These are phyloP conservation scores for Candida mesenterica DNA, from an alignment of 1,139 yeast species.

Conservation along the genomic window DNA sequence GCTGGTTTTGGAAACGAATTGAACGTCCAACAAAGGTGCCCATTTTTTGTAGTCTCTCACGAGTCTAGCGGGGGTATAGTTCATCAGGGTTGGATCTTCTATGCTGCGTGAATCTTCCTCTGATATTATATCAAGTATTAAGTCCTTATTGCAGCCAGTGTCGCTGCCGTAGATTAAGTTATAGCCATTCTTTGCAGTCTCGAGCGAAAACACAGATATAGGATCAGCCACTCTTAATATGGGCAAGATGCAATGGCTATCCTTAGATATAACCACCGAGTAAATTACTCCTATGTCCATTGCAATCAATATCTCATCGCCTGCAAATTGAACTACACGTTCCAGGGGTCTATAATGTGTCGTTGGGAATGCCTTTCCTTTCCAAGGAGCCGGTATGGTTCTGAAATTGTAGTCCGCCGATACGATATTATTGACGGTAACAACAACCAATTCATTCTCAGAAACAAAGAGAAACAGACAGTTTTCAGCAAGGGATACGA, in stretches of 20 bases:
- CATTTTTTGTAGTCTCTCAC: slow-evolving; percentile 41
- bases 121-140: slow-evolving; percentile 19
- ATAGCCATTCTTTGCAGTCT: slow-evolving; percentile 18
- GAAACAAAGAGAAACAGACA: slow-evolving; percentile 36
- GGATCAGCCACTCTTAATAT: slow-evolving; percentile 30
- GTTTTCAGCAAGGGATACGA: slow-evolving; percentile 33
- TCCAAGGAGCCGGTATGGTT: slow-evolving; percentile 16
- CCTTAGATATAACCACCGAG: slow-evolving; percentile 20
- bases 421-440: slow-evolving; percentile 44
- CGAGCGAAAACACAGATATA: slow-evolving; percentile 34
- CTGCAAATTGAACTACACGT: slow-evolving; percentile 11
- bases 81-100: slow-evolving; percentile 9
- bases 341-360: slow-evolving; percentile 28
- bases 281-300: slow-evolving; percentile 43
- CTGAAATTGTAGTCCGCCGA: slow-evolving; percentile 45
- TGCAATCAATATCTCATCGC: slow-evolving; percentile 39
- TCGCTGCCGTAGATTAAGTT: slow-evolving; percentile 33
- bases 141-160: slow-evolving; percentile 33
- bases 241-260: slow-evolving; percentile 15
- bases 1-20: slow-evolving; percentile 31
- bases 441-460: slow-evolving; percentile 22
- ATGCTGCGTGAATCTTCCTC: slow-evolving; percentile 12
- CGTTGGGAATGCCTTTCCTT: slow-evolving; percentile 37
- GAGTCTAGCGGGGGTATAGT: slow-evolving; percentile 11
- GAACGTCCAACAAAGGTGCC: slow-evolving; percentile 49